Evolutionary conservation across 225 moss, liverwort and hornwort genomes (phyloP).

Genomic region (Physcomitrium patens): DNA sequence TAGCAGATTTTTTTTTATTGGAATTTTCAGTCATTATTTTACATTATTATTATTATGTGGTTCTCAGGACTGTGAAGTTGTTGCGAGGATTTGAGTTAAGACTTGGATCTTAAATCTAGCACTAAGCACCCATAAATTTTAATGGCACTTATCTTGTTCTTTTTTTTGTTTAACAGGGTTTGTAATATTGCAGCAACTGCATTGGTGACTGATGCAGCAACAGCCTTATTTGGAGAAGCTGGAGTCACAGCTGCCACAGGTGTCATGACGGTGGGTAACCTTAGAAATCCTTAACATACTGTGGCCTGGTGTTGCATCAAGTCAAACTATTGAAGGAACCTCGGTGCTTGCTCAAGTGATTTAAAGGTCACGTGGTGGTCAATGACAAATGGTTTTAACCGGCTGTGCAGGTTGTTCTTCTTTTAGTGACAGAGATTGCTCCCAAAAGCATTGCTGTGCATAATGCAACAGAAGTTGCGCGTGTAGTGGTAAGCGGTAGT

Average conservation of each 20-base stretch:
- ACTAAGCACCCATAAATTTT: neutral
- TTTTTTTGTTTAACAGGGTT: constrained; percentile 56
- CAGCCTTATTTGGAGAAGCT: constrained; percentile 95
- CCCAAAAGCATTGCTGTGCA: constrained; percentile 99
- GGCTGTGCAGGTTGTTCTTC: constrained; percentile 77
- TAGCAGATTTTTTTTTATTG: neutral
- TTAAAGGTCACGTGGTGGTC: neutral
- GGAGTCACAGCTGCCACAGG: constrained; percentile 98
- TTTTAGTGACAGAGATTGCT: constrained; percentile 94
- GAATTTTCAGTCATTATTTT: neutral
- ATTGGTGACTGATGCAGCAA: constrained; percentile 94
- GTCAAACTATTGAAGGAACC: constrained; percentile 5
- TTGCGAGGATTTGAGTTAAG: constrained; percentile 1
- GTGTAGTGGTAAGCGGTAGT: constrained; percentile 74
- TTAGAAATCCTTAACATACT: too few relatives aligned
- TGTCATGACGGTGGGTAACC: constrained; percentile 85
- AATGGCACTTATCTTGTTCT: neutral
- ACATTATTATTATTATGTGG: neutral
- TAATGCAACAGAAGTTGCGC: constrained; percentile 96
- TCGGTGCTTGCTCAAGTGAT: constrained; percentile 5
- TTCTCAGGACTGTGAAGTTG: neutral
- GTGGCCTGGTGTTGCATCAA: neutral
- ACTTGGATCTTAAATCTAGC: neutral
- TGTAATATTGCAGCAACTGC: constrained; percentile 99
- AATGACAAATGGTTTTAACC: constrained; percentile 10